Evolutionary conservation across 345 rosid species (phyloP), one percentile per base, ranked within the genome.

Genomic region (Atalantia buxifolia): DNA sequence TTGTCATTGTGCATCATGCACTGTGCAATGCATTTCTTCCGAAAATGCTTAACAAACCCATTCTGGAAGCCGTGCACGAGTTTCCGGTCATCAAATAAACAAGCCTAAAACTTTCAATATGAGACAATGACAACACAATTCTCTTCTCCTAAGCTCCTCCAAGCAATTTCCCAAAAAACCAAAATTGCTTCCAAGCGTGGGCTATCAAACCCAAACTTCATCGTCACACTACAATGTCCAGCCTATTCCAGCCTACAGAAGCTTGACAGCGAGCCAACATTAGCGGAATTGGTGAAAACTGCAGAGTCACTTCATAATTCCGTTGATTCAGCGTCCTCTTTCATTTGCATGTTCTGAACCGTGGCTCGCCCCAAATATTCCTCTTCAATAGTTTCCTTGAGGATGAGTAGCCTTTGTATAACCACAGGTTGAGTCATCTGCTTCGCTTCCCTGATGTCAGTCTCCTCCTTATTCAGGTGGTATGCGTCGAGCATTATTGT

Each of bases 401-500:
- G 93, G 85, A 96, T 87, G 82, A 90, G 88, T 62, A 96, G 82
- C 85, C 99, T 86, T 74, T 94, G 98, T 30, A 96, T 92, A 19
- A 95, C 96, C 8, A 95, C 82, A n/a, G 99, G 99, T 66, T 91
- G 92, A 76, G 84, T 81, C 96, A 96, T 82, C 81, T 88, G 88
- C 81, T 86, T 93, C 30, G 92, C 98, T 88, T 91, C 97, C 88
- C 86, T 89, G 31, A 96, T 89, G 73, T 91, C 97, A 22, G 91
- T 89, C 14, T 91, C 97, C 78, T 95, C 99, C 84, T 83, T 90
- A 69, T 89, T 89, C 59, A 93, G 87, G 82, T 85, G 85, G 86
- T 93, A 95, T 0, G 97, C 93, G 24, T 93, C 99, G 30, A 95
- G 95, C 95, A 92, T 89, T 78, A 90, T 89, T 83, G 88, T 90